A percentile compares a stretch with the other conserved stretches of the same genome.
Evolutionary conservation across 2,329 filamentous ascomycete genomes (phyloP).

Genomic region (Pleoardoris graminearum): DNA sequence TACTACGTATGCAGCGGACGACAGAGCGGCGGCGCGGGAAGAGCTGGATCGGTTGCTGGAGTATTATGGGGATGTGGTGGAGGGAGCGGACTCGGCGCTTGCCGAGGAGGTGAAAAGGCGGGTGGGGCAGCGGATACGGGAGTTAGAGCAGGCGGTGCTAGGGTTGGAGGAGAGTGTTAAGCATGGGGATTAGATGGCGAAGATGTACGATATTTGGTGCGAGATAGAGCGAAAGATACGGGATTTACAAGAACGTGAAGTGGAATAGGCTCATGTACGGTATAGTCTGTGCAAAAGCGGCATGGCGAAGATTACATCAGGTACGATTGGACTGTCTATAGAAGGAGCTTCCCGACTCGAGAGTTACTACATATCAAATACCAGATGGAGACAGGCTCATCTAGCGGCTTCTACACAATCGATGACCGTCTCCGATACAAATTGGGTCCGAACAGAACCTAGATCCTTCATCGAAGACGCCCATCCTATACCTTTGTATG

Average conservation of each 20-base stretch:
- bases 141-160: constrained; percentile 57
- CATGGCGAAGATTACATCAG: neutral
- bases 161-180: constrained; percentile 56
- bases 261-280: neutral
- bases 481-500: neutral
- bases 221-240: too few relatives aligned
- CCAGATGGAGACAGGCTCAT: too few relatives aligned
- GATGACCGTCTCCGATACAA: too few relatives aligned
- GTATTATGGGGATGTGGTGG: constrained; percentile 51
- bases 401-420: too few relatives aligned
- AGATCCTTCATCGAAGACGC: neutral
- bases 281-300: neutral
- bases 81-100: constrained; percentile 46
- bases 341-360: too few relatives aligned
- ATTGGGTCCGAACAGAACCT: too few relatives aligned
- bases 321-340: neutral
- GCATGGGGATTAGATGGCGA: constrained; percentile 50
- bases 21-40: constrained; percentile 57
- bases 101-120: constrained; percentile 56
- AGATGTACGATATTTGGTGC: neutral
- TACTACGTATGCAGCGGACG: constrained; percentile 59
- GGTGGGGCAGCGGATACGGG: constrained; percentile 56
- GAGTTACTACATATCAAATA: too few relatives aligned
- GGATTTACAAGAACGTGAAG: too few relatives aligned
- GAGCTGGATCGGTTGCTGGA: constrained; percentile 55